phyloP scores from a whole-genome alignment of 2,329 filamentous ascomycete genomes.

The Fusarium mexicanum region DNA sequence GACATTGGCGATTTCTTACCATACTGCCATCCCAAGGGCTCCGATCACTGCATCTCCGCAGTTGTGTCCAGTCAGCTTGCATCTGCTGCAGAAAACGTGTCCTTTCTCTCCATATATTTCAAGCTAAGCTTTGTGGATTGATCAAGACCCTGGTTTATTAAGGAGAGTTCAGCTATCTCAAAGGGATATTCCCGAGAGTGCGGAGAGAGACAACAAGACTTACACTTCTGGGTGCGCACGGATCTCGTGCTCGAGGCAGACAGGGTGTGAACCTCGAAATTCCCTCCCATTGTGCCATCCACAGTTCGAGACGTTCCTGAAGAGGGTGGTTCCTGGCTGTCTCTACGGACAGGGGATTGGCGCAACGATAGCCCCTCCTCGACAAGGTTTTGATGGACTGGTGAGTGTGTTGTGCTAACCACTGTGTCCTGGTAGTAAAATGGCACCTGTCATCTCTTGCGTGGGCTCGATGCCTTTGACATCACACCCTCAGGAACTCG shows the following conservation, averaged over 20 bases:
- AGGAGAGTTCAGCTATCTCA: constrained; percentile 14
- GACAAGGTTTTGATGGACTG: constrained; percentile 33
- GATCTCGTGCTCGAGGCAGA: constrained; percentile 13
- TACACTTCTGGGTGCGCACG: constrained; percentile 25
- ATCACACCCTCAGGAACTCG: constrained; percentile 31
- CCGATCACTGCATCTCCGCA: not conserved
- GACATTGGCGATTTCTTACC: not conserved
- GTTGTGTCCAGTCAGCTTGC: not conserved
- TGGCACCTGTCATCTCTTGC: constrained; percentile 27
- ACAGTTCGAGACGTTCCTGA: constrained; percentile 27
- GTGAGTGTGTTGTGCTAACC: not conserved
- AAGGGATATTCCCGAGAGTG: constrained; percentile 8
- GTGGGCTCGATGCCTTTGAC: constrained; percentile 23
- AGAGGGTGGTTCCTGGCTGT: constrained; percentile 25
- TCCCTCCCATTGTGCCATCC: constrained; percentile 12
- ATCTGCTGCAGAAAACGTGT: not conserved
- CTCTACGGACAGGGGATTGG: constrained; percentile 29
- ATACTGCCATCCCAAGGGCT: not conserved
- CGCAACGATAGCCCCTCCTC: constrained; percentile 9
- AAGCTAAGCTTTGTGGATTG: not conserved
- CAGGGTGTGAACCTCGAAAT: constrained; percentile 17
- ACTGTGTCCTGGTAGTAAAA: constrained; percentile 16
- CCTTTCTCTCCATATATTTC: not conserved
- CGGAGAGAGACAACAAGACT: constrained; percentile 9
- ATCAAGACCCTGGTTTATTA: not conserved